phyloP scores from a whole-genome alignment of 2,329 filamentous ascomycete genomes.

The Curvularia sp. region DNA sequence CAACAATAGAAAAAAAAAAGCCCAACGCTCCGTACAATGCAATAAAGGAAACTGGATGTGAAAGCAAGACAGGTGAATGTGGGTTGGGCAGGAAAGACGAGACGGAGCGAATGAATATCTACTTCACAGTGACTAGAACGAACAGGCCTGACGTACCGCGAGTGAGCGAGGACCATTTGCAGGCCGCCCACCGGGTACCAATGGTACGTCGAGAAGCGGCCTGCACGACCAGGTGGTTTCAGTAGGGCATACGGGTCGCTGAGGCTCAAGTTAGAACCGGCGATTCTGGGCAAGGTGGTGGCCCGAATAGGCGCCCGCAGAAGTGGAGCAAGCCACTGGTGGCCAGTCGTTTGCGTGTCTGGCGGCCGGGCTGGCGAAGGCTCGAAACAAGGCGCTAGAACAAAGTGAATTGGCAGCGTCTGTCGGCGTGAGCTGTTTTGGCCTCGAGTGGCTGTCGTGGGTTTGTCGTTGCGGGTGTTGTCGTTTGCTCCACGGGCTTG shows the following conservation, averaged over 20 bases:
- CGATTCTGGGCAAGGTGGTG: conserved; percentile 44
- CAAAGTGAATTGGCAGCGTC: conserved; percentile 25
- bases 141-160: conserved; percentile 50
- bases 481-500: conserved; percentile 50
- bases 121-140: conserved; percentile 38
- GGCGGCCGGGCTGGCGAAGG: conserved; percentile 45
- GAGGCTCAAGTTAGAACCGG: conserved; percentile 54
- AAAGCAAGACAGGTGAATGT: conserved; percentile 30
- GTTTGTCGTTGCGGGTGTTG: conserved; percentile 37
- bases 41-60: conserved; percentile 42
- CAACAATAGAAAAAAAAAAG: conserved; percentile 33
- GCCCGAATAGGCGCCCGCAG: conserved; percentile 50
- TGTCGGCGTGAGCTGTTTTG: conserved; percentile 42
- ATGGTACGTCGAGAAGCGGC: conserved; percentile 49
- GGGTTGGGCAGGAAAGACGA: conserved; percentile 22
- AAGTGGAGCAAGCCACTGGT: conserved; percentile 42
- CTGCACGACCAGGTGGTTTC: conserved; percentile 53
- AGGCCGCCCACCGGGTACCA: conserved; percentile 47
- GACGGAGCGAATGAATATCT: conserved; percentile 37
- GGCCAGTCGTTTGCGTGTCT: conserved; percentile 51
- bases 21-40: conserved; percentile 48
- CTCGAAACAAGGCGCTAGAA: conserved; percentile 47
- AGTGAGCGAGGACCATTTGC: conserved; percentile 50
- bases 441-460: conserved; percentile 42
- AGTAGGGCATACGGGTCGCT: conserved; percentile 51